phyloP scores from a whole-genome alignment of 2,329 filamentous ascomycete genomes.

The Paraphaeosphaeria minitans region DNA sequence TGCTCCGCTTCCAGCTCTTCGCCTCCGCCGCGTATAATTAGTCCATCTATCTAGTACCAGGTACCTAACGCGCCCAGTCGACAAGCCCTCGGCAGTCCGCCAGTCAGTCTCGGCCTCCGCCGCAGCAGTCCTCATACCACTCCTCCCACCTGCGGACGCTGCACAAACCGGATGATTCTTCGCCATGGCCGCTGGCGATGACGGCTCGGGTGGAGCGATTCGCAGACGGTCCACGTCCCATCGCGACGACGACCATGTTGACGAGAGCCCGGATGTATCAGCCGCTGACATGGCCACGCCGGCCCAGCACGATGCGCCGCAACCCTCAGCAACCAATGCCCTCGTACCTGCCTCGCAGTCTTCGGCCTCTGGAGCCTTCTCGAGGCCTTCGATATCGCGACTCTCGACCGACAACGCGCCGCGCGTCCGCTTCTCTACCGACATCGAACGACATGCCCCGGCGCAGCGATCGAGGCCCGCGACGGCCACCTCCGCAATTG shows the following conservation, averaged over 20 bases:
- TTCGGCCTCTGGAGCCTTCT: conserved; percentile 28
- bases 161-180: conserved; percentile 23
- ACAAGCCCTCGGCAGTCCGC: conserved; percentile 3
- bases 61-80: conserved; percentile 12
- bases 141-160: background rate
- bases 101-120: background rate
- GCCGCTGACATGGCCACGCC: conserved; percentile 13
- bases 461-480: conserved; percentile 21
- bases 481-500: conserved; percentile 20
- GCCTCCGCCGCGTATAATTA: conserved; percentile 22
- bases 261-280: conserved; percentile 24
- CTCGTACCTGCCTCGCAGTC: conserved; percentile 22
- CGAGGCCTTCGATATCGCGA: conserved; percentile 33
- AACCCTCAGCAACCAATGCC: conserved; percentile 15
- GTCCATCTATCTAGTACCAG: too few relatives aligned
- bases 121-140: background rate
- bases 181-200: conserved; percentile 34
- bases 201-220: conserved; percentile 32
- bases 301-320: conserved; percentile 11
- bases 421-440: conserved; percentile 46
- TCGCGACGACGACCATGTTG: conserved; percentile 27
- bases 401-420: conserved; percentile 34
- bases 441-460: conserved; percentile 34
- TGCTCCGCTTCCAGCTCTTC: background rate
- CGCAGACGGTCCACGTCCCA: conserved; percentile 36